Conservation (phyloP, 306 rosid species). For the Corylus heterophylla region DNA sequence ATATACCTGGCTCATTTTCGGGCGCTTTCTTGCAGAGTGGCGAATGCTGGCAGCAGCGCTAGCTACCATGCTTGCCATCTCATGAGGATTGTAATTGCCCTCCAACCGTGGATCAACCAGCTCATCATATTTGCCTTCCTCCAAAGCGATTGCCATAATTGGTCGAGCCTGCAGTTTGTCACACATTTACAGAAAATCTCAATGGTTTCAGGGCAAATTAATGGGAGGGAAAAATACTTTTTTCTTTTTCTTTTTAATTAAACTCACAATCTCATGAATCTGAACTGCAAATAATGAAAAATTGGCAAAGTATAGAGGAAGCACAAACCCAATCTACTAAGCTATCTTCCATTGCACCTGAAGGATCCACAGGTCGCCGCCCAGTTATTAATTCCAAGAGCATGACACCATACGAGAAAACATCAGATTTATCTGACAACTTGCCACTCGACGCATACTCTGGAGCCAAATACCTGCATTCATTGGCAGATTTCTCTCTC, state of each 20-base stretch:
- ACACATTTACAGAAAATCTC: constrained; percentile 14
- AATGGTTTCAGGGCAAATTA: not conserved
- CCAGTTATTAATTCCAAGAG: constrained; percentile 81
- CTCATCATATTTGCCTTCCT: constrained; percentile 56
- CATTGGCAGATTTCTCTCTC: not conserved
- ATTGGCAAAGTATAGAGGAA: not conserved
- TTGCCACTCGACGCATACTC: constrained; percentile 97
- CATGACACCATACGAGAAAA: constrained; percentile 92
- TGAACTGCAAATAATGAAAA: not conserved
- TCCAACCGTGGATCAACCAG: constrained; percentile 66
- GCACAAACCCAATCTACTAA: constrained; percentile 92
- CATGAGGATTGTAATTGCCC: constrained; percentile 49
- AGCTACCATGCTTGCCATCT: constrained; percentile 73
- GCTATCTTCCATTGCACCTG: constrained; percentile 65
- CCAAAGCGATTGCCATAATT: constrained; percentile 51
- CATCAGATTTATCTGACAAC: constrained; percentile 84
- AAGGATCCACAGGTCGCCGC: constrained; percentile 68
- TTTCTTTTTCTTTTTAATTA: too few relatives aligned
- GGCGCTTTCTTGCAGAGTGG: constrained; percentile 76
- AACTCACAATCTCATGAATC: not conserved
- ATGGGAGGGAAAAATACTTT: not conserved
- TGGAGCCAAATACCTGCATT: constrained; percentile 84
- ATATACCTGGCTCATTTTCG: constrained; percentile 85
- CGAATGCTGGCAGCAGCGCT: constrained; percentile 87
- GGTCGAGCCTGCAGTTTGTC: constrained; percentile 75